Percentiles rank a stretch among this genome's conserved stretches.
Conservation (phyloP, 139 green algal species). For the Edaphochlamys debaryana region DNA sequence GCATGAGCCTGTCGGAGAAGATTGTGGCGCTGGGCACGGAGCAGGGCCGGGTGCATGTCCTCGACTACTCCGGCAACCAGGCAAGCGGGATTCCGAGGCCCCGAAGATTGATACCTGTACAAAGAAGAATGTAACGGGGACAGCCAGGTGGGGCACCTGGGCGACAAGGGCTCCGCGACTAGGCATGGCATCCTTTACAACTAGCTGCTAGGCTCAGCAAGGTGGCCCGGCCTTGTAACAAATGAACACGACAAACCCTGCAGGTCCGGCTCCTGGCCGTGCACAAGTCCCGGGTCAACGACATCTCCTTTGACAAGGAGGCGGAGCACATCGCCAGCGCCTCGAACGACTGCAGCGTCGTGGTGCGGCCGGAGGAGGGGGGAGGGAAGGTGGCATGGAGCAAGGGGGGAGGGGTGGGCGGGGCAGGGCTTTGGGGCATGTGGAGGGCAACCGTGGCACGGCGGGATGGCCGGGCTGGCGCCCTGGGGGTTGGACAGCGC, state of each 20-base stretch:
- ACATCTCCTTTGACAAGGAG: constrained; percentile 83
- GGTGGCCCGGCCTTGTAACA: too few relatives aligned
- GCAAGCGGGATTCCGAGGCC: constrained; percentile 35
- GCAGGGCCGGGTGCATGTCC: constrained; percentile 79
- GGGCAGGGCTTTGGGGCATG: too few relatives aligned
- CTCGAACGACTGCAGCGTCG: constrained; percentile 82
- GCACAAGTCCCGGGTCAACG: constrained; percentile 75
- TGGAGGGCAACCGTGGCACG: not conserved
- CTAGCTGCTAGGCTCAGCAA: not conserved
- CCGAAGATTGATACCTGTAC: not conserved
- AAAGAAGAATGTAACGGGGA: too few relatives aligned
- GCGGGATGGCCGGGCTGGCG: too few relatives aligned
- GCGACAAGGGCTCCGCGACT: too few relatives aligned
- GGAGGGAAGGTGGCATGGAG: not conserved
- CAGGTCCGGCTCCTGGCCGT: constrained; percentile 68
- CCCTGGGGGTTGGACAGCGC: too few relatives aligned
- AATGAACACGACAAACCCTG: not conserved
- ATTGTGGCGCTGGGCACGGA: constrained; percentile 88
- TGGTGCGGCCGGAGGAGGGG: constrained; percentile 51
- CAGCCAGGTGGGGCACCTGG: too few relatives aligned
- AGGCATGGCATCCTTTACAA: too few relatives aligned
- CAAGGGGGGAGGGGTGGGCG: too few relatives aligned
- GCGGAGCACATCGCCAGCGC: constrained; percentile 86
- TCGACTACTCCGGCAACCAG: constrained; percentile 91
- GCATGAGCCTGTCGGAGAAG: constrained; percentile 84